Base-by-base conservation (phyloP, 495 filamentous ascomycete genomes). In the Darksidea phi region DNA sequence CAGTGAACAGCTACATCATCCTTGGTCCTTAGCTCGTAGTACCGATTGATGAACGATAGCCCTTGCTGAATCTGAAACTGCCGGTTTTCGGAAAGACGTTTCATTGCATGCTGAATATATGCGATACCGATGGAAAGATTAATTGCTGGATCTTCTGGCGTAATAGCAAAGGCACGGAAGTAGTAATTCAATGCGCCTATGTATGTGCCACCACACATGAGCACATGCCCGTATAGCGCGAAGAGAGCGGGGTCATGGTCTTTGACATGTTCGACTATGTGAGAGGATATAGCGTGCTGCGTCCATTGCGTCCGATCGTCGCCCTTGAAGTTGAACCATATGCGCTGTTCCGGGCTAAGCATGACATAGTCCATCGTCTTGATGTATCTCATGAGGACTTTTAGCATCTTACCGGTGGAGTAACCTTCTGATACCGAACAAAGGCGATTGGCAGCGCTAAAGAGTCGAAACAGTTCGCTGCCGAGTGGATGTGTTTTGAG, bases 111-210 rank as follows among this genome's bases (percentile, higher is more conserved):
- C 68, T 96, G 88, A 42, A 96, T 78, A 71, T 91, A 97, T 20
- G 84, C 85, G 25, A 95, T 80, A 1, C 80, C 86, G 12, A 87
- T 79, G 59, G 75, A 82, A 25, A 98, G 84, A 64, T 89, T 87
- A 57, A 96, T 81, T 42, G 86, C 80, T 4, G 85, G 79, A 67
- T 96, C 95, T 15, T 82, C 64, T 1, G 88, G 88, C 66, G 90
- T 85, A 0, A 97, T 72, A 0, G 88, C 85, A 48, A 88, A 87
- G 4, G 92, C 95, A 42, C 94, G 88, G 61, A 89, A 86, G 65
- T 95, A 95, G 75, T 96, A 97, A 58, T 92, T 93, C 21, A 98
- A 75, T 1, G 95, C 89, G 42, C 87, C 87, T 1, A 82, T 79
- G 75, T 94, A 94, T 61, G 86, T 88, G 58, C 84, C 88, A 7